Percentiles rank a stretch among this genome's conserved stretches.
Evolutionary conservation across 208 protist species (phyloP).

Genomic region (Balamuthia mandrillaris): DNA sequence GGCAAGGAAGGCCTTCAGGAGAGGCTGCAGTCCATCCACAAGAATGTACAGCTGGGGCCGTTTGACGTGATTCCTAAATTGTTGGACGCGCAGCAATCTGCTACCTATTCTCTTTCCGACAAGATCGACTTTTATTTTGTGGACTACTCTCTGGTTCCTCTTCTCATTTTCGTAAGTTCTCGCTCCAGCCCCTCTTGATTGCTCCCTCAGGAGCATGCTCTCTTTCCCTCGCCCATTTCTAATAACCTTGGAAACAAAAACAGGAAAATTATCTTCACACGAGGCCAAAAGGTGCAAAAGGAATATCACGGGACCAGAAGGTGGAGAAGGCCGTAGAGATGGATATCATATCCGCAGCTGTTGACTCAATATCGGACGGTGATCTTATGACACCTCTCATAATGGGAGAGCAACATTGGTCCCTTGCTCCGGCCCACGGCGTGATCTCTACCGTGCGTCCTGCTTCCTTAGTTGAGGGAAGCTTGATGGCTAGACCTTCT

Average conservation of each 20-base stretch:
- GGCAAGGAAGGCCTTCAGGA: conserved; percentile 66
- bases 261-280: conserved; percentile 92
- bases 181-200: background rate
- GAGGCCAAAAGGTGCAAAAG: conserved; percentile 55
- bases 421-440: conserved; percentile 34
- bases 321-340: background rate
- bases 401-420: conserved; percentile 29
- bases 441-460: conserved; percentile 44
- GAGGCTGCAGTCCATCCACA: conserved; percentile 55
- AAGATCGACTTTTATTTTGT: conserved; percentile 84
- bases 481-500: background rate
- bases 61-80: conserved; percentile 87
- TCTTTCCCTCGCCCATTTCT: no score
- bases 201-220: background rate
- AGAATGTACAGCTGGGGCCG: conserved; percentile 84
- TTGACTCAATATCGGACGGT: conserved; percentile 38
- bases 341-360: conserved; percentile 35
- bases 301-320: background rate
- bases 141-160: conserved; percentile 82
- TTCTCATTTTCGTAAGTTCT: conserved; percentile 76
- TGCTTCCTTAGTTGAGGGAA: conserved; percentile 1
- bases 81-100: conserved; percentile 66
- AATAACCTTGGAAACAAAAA: no score
- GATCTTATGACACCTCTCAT: conserved; percentile 52
- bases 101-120: conserved; percentile 70